Evolutionary conservation across 148 eudicot genomes (phyloP).

Genomic region (Oxyria digyna): DNA sequence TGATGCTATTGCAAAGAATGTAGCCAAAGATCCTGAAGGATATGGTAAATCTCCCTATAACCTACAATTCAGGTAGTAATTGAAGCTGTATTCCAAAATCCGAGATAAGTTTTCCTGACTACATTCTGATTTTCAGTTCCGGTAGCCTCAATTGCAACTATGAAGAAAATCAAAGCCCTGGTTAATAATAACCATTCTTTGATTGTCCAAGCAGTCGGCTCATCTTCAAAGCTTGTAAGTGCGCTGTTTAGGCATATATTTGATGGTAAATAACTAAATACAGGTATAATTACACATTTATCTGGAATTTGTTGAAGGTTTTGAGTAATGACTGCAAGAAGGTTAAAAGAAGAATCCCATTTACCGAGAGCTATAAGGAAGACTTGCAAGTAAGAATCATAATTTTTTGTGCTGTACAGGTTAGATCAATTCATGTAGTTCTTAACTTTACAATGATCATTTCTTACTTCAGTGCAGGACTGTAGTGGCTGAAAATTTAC

Average conservation of each 20-base stretch:
- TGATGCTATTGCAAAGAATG: constrained; percentile 65
- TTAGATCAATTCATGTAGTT: background rate
- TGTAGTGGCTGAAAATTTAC: constrained; percentile 83
- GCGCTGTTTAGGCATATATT: background rate
- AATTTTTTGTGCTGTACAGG: background rate
- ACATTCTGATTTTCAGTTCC: constrained; percentile 37
- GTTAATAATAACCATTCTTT: constrained; percentile 31
- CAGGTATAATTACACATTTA: background rate
- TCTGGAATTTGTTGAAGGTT: constrained; percentile 24
- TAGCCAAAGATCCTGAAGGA: constrained; percentile 82
- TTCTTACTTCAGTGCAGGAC: constrained; percentile 52
- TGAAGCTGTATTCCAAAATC: background rate
- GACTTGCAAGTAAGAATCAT: constrained; percentile 48
- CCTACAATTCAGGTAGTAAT: background rate
- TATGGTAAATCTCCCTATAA: constrained; percentile 36
- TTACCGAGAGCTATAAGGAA: constrained; percentile 73
- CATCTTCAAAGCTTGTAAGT: constrained; percentile 71
- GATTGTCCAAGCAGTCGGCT: constrained; percentile 67
- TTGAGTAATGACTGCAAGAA: constrained; percentile 61
- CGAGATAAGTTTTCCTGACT: background rate
- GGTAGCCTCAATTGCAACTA: constrained; percentile 56
- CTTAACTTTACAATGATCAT: background rate
- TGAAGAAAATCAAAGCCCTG: constrained; percentile 70
- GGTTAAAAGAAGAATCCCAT: constrained; percentile 62
- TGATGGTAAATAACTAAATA: background rate